Conservation (phyloP, 441 rosid genomes). For the Populus tomentosa region DNA sequence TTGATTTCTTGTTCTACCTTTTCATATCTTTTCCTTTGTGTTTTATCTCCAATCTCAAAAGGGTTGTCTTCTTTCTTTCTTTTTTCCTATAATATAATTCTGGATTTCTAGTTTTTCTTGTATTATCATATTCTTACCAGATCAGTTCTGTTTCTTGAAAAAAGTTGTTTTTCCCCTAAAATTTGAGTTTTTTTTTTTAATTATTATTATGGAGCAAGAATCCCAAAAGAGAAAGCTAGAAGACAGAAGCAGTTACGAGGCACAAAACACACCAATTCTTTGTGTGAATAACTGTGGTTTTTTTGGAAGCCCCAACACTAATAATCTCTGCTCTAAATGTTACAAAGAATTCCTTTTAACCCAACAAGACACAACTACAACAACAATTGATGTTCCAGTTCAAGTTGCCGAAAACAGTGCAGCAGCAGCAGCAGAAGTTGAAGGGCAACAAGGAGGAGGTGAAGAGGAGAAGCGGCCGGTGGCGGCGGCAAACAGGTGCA, state of each 20-base stretch:
- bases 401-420: slow-evolving; percentile 6
- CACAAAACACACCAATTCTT: neutral
- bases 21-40: neutral
- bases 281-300: slow-evolving; percentile 47
- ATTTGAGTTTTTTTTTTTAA: neutral
- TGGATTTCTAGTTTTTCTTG: neutral
- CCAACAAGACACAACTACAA: slow-evolving; percentile 11
- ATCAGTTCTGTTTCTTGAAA: neutral
- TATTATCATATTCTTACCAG: neutral
- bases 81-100: neutral
- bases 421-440: neutral
- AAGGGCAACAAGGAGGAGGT: neutral
- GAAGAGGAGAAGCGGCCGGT: neutral
- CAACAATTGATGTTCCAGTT: slow-evolving; percentile 12
- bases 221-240: neutral
- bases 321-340: slow-evolving; percentile 54
- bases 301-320: slow-evolving; percentile 36
- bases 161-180: neutral
- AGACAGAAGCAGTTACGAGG: neutral
- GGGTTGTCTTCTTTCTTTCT: neutral
- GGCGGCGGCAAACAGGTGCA: slow-evolving; percentile 29
- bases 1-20: neutral
- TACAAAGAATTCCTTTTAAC: slow-evolving; percentile 35
- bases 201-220: neutral
- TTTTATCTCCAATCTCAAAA: neutral